Conservation (phyloP, 1,284 basidiomycete genomes). For the Rhodofomes roseus region DNA sequence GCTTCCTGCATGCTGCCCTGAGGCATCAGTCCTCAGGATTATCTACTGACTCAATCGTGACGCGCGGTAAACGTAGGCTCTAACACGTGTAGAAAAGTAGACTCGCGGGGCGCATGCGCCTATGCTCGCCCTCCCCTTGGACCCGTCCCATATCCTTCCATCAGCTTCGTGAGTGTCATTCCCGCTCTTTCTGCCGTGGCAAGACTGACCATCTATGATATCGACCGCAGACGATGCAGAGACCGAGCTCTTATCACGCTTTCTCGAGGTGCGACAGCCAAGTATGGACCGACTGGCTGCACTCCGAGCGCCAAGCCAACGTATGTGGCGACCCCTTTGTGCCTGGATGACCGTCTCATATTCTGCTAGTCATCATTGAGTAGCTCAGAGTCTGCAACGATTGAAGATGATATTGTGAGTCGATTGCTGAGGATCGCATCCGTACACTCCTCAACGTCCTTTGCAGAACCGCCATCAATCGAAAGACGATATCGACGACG, state of each 20-base stretch:
- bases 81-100: conserved; percentile 21
- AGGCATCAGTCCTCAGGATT: conserved; percentile 9
- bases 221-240: conserved; percentile 19
- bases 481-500: conserved; percentile 3
- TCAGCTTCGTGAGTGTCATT: conserved; percentile 19
- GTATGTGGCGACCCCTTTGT: conserved; percentile 14
- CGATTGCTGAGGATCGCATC: background rate
- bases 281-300: conserved; percentile 24
- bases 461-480: background rate
- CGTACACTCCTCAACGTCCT: background rate
- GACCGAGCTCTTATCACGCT: conserved; percentile 20
- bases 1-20: conserved; percentile 22
- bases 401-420: conserved; percentile 13
- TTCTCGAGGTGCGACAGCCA: conserved; percentile 18
- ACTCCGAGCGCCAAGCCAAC: conserved; percentile 18
- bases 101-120: conserved; percentile 9
- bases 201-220: conserved; percentile 1
- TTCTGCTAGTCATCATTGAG: conserved; percentile 20
- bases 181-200: conserved; percentile 7
- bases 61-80: conserved; percentile 16
- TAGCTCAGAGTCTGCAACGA: conserved; percentile 16
- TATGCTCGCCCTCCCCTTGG: conserved; percentile 19
- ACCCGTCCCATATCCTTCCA: conserved; percentile 10
- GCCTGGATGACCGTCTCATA: background rate
- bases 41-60: conserved; percentile 17